Evolutionary conservation across 352 stramenopile species (phyloP).

Genomic region (Phytophthora europaea): DNA sequence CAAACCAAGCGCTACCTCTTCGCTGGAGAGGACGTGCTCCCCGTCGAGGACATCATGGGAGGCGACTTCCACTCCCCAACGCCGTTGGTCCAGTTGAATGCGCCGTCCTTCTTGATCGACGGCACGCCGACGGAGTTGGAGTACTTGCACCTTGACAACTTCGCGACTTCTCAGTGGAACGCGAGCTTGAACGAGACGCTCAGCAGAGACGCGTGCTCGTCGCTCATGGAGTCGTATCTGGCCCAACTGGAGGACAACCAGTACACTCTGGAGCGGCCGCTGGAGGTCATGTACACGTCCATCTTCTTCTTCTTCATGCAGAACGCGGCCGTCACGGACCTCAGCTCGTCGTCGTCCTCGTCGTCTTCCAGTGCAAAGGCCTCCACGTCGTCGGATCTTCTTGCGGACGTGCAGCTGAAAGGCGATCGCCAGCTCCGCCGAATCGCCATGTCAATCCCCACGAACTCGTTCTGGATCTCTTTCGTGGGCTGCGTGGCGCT

Average conservation of each 20-base stretch:
- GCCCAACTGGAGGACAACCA: conserved; percentile 48
- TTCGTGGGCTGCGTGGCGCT: conserved; percentile 37
- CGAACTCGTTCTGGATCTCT: conserved; percentile 46
- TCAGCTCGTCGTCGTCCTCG: conserved; percentile 25
- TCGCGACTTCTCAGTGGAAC: conserved; percentile 34
- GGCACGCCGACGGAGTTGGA: conserved; percentile 34
- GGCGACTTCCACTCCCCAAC: conserved; percentile 54
- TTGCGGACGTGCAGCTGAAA: conserved; percentile 46
- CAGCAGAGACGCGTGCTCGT: conserved; percentile 40
- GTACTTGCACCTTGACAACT: conserved; percentile 39
- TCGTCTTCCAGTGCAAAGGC: conserved; percentile 9
- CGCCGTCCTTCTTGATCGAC: conserved; percentile 31
- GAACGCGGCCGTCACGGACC: conserved; percentile 43
- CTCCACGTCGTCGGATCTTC: conserved; percentile 21
- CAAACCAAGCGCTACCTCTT: conserved; percentile 57
- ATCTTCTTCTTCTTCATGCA: conserved; percentile 57
- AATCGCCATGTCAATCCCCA: conserved; percentile 43
- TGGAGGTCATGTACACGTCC: conserved; percentile 61
- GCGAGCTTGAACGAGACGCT: conserved; percentile 31
- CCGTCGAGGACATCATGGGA: conserved; percentile 23
- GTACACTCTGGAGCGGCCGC: conserved; percentile 45
- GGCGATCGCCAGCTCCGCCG: conserved; percentile 43
- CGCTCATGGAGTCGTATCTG: conserved; percentile 61
- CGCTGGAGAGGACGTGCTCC: conserved; percentile 43
- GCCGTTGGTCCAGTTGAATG: conserved; percentile 54